Percentiles rank a stretch among this genome's conserved stretches.
Conservation (phyloP, 208 protist species). For the Entamoeba dispar region DNA sequence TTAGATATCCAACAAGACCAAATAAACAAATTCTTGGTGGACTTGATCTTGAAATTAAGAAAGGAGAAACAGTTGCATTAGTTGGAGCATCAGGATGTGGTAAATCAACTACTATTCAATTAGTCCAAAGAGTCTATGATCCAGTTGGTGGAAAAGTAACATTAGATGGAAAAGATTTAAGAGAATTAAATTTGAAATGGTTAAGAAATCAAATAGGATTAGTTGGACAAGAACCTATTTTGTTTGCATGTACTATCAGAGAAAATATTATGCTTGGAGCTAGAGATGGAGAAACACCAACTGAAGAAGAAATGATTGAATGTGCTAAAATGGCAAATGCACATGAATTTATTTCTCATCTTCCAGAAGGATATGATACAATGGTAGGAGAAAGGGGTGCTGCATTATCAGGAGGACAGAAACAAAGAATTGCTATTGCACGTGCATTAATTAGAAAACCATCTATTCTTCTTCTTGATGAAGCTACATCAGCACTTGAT, state of each 20-base stretch:
- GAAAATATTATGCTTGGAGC: slow-evolving; percentile 59
- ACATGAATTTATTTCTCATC: not conserved
- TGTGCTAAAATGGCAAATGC: not conserved
- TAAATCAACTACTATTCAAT: slow-evolving; percentile 59
- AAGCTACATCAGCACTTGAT: slow-evolving; percentile 64
- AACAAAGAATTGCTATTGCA: slow-evolving; percentile 69
- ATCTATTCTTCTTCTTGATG: slow-evolving; percentile 62
- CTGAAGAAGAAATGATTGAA: not conserved
- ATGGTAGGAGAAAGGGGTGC: not conserved
- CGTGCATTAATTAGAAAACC: slow-evolving; percentile 56
- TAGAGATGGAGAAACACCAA: not conserved
- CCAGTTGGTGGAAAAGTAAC: slow-evolving; percentile 53
- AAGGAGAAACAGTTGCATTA: slow-evolving; percentile 59
- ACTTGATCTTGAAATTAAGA: not conserved
- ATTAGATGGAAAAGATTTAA: slow-evolving; percentile 67
- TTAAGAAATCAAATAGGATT: slow-evolving; percentile 25
- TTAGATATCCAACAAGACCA: not conserved
- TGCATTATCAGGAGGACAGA: slow-evolving; percentile 61
- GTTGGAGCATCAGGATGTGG: slow-evolving; percentile 67
- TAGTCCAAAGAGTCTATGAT: slow-evolving; percentile 77
- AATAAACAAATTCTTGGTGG: not conserved
- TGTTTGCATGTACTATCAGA: slow-evolving; percentile 73
- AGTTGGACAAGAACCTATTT: slow-evolving; percentile 76
- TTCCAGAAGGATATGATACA: not conserved
- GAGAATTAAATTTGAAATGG: slow-evolving; percentile 38